These are phyloP conservation scores for Hypoxylon cercidicola DNA, from an alignment of 495 filamentous ascomycete genomes.

Conservation along the genomic window DNA sequence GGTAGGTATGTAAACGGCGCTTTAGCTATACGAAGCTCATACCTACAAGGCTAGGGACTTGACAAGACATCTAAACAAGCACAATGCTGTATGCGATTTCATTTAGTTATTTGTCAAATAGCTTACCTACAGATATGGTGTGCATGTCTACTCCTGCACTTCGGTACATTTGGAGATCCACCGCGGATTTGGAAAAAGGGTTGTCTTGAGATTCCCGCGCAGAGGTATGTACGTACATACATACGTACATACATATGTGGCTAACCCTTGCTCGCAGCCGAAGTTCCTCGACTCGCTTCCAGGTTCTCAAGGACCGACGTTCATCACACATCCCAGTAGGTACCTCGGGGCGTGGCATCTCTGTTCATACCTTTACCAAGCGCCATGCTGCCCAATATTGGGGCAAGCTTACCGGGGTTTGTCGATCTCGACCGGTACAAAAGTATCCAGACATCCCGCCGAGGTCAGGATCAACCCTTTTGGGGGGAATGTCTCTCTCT, in stretches of 20 bases:
- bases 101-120: too few relatives aligned
- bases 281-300: constrained; percentile 40
- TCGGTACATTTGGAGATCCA: constrained; percentile 21
- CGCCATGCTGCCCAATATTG: constrained; percentile 50
- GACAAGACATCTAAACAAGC: background rate
- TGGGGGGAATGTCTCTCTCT: constrained; percentile 13
- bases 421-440: constrained; percentile 45
- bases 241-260: background rate
- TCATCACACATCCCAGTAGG: constrained; percentile 26
- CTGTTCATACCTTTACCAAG: constrained; percentile 31
- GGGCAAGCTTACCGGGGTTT: constrained; percentile 43
- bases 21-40: background rate
- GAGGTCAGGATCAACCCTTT: constrained; percentile 22
- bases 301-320: constrained; percentile 21
- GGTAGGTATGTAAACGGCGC: too few relatives aligned
- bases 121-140: background rate
- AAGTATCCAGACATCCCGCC: constrained; percentile 41
- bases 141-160: background rate
- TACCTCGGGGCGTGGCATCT: constrained; percentile 6
- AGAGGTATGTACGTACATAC: background rate
- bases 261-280: constrained; percentile 32
- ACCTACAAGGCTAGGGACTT: constrained; percentile 13
- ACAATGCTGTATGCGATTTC: too few relatives aligned
- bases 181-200: constrained; percentile 33
- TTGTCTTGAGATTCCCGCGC: constrained; percentile 29